A percentile compares a stretch with the other conserved stretches of the same genome.
These are phyloP conservation scores for Ceriops zippeliana DNA, from an alignment of 345 rosid species.

Conservation along the genomic window DNA sequence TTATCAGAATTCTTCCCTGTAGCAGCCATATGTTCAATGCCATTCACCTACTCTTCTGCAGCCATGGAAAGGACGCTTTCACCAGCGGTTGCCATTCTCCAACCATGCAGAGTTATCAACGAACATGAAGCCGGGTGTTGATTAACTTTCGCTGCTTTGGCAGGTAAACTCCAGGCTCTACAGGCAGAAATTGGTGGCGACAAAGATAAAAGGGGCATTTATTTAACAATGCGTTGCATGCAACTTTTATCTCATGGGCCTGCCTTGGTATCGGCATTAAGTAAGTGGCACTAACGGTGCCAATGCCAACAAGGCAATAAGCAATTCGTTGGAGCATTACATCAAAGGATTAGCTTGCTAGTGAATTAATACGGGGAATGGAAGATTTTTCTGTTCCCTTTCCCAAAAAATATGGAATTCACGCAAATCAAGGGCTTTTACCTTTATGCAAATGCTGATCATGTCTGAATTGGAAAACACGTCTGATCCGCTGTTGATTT, in stretches of 20 bases:
- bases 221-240: neutral
- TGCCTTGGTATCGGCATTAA: conserved; percentile 18
- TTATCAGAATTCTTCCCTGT: conserved; percentile 14
- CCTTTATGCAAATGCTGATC: neutral
- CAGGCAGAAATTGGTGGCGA: neutral
- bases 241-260: neutral
- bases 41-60: conserved; percentile 9
- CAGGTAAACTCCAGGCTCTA: neutral
- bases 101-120: neutral
- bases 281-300: conserved; percentile 1
- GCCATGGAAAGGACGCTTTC: conserved; percentile 25
- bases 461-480: neutral
- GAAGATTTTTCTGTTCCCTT: neutral
- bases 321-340: neutral
- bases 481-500: no score
- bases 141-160: neutral
- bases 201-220: conserved; percentile 17
- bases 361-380: neutral
- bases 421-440: conserved; percentile 23
- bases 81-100: conserved; percentile 21
- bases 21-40: neutral
- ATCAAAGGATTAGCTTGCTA: neutral
- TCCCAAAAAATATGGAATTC: neutral
- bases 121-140: neutral
- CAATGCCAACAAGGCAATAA: neutral